These are phyloP conservation scores for Phylloporus arenicola DNA, from an alignment of 768 basidiomycete species.

Conservation along the genomic window DNA sequence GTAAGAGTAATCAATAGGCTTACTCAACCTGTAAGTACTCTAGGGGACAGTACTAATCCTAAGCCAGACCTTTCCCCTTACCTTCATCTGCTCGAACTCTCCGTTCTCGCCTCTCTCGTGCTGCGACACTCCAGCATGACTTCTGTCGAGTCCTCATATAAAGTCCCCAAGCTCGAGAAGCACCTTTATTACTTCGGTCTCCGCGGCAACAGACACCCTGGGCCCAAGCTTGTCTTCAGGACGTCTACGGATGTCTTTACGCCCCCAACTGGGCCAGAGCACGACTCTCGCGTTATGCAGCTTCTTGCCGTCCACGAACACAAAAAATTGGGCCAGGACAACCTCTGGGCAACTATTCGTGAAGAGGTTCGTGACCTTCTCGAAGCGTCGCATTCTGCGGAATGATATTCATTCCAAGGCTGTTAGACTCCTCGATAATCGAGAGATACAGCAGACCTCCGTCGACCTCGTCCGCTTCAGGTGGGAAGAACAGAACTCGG, in stretches of 20 bases:
- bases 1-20: too few species aligned
- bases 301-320: neutral
- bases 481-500: neutral
- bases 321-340: slow-evolving; percentile 10
- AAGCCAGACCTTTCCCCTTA: too few species aligned
- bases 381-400: slow-evolving; percentile 22
- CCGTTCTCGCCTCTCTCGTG: too few species aligned
- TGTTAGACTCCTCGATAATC: slow-evolving; percentile 23
- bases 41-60: too few species aligned
- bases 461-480: slow-evolving; percentile 16
- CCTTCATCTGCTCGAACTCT: too few species aligned
- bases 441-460: slow-evolving; percentile 20
- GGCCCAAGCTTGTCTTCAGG: neutral
- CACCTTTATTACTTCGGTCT: neutral
- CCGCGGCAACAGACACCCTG: neutral
- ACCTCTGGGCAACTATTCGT: slow-evolving; percentile 31
- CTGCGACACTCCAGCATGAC: too few species aligned
- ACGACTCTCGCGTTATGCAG: neutral
- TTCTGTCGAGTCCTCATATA: neutral
- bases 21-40: too few species aligned
- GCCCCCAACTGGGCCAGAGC: neutral
- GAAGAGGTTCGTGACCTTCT: slow-evolving; percentile 32
- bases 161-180: neutral
- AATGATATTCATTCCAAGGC: slow-evolving; percentile 33
- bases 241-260: neutral